Evolutionary conservation across 192 early-diverging fungal species (phyloP).

Genomic region (Backusella mclennaniae): DNA sequence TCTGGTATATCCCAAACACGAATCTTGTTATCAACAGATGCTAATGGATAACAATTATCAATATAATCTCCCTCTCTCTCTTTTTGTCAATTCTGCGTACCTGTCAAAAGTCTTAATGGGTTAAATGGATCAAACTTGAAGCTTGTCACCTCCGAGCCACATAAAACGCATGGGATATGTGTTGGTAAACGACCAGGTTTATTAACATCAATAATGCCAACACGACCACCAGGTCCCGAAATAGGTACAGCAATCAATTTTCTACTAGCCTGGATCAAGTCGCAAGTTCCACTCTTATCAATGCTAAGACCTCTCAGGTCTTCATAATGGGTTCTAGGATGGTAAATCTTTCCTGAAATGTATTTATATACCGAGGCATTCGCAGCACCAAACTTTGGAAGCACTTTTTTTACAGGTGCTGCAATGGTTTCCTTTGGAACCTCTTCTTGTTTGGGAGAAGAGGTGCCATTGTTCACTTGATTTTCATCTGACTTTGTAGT

Average conservation of each 20-base stretch:
- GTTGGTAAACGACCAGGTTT: constrained; percentile 69
- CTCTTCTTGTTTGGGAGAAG: not conserved
- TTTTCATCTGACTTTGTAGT: not conserved
- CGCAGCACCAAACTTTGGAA: constrained; percentile 44
- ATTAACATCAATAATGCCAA: constrained; percentile 65
- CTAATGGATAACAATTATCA: constrained; percentile 14
- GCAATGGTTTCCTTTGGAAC: not conserved
- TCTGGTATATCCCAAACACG: constrained; percentile 56
- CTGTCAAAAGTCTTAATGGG: constrained; percentile 49
- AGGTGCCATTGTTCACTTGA: not conserved
- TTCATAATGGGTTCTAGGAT: constrained; percentile 63
- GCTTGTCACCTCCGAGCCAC: constrained; percentile 59
- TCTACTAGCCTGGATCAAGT: constrained; percentile 56
- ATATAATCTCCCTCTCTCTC: not conserved
- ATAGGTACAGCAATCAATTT: constrained; percentile 72
- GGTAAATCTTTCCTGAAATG: constrained; percentile 55
- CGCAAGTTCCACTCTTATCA: constrained; percentile 51
- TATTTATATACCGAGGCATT: constrained; percentile 57
- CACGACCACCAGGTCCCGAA: constrained; percentile 75
- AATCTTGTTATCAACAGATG: constrained; percentile 63
- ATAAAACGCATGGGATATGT: constrained; percentile 56
- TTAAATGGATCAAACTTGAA: constrained; percentile 80
- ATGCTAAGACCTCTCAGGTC: constrained; percentile 57
- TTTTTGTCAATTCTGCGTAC: not conserved
- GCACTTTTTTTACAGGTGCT: not conserved